Percentiles rank a stretch among this genome's conserved stretches.
phyloP scores from a whole-genome alignment of 306 rosid species.

The Inga laurina region DNA sequence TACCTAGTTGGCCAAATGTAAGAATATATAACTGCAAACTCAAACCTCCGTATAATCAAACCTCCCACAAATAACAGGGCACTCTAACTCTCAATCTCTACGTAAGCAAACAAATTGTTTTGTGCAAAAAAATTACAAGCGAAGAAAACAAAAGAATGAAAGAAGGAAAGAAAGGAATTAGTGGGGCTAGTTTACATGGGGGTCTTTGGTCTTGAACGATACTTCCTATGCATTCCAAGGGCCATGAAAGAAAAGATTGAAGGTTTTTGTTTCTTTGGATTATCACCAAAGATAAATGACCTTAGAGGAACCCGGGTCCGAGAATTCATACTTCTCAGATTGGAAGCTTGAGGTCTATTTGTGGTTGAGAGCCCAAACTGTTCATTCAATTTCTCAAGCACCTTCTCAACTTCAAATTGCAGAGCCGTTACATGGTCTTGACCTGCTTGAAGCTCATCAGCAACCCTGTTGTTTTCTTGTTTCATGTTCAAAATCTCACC shows the following conservation, averaged over 20 bases:
- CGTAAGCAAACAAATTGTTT: constrained; percentile 10
- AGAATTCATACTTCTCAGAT: constrained; percentile 35
- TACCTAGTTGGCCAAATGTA: neutral
- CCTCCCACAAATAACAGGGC: constrained; percentile 15
- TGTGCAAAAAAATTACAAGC: neutral
- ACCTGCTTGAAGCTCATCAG: constrained; percentile 77
- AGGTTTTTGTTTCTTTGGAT: constrained; percentile 69
- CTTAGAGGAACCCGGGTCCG: constrained; percentile 59
- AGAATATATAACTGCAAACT: constrained; percentile 1
- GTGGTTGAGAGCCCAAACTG: constrained; percentile 55
- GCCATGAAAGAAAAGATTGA: constrained; percentile 57
- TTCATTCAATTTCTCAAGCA: constrained; percentile 62
- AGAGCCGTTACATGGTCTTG: constrained; percentile 63
- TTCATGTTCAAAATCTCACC: constrained; percentile 93
- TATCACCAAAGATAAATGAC: constrained; percentile 76
- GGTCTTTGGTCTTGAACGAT: constrained; percentile 46
- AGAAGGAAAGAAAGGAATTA: constrained; percentile 3
- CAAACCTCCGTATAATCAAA: constrained; percentile 20
- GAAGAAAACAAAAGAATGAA: neutral
- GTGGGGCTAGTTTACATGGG: constrained; percentile 36
- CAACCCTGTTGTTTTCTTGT: constrained; percentile 84
- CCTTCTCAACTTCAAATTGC: constrained; percentile 61
- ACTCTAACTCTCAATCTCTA: constrained; percentile 29
- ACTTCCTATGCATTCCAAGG: constrained; percentile 60
- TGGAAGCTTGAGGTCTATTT: constrained; percentile 37